These are phyloP conservation scores for Lepidopterella palustris DNA, from an alignment of 495 filamentous ascomycete species.

Conservation along the genomic window DNA sequence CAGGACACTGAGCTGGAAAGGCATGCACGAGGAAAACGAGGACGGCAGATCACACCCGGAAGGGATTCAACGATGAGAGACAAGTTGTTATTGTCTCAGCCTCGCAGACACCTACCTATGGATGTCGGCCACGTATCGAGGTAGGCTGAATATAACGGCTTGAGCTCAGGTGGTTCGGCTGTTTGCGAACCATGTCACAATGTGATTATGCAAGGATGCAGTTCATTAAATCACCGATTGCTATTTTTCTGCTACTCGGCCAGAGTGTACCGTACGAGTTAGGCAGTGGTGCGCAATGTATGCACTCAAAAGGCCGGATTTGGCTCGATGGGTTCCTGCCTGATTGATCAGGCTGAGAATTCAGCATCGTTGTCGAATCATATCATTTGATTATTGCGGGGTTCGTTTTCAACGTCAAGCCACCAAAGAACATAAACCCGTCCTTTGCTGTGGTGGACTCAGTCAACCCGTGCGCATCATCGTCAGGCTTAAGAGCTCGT, in stretches of 20 bases:
- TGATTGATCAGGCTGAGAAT: not conserved
- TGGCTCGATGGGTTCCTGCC: not conserved
- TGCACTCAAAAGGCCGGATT: not conserved
- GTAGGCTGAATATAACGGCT: not conserved
- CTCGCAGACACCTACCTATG: not conserved
- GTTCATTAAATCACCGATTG: not conserved
- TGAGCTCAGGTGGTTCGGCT: not conserved
- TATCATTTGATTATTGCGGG: not conserved
- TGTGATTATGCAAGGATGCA: not conserved
- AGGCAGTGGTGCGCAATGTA: not conserved
- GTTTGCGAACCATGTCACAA: not conserved
- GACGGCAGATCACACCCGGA: not conserved
- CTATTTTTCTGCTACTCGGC: not conserved
- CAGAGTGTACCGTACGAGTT: not conserved
- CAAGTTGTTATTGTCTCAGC: not conserved
- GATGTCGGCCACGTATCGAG: not conserved
- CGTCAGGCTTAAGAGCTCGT: not conserved
- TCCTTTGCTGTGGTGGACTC: no score
- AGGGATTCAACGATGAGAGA: not conserved
- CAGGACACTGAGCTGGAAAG: no score
- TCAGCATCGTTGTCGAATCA: not conserved
- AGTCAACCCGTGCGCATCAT: not conserved
- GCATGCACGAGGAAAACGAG: not conserved
- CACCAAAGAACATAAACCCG: no score
- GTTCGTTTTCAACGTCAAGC: no score